Evolutionary conservation across 2,329 filamentous ascomycete species (phyloP), one percentile per base, ranked within the genome.

Genomic region (Diaporthe aspalathi): DNA sequence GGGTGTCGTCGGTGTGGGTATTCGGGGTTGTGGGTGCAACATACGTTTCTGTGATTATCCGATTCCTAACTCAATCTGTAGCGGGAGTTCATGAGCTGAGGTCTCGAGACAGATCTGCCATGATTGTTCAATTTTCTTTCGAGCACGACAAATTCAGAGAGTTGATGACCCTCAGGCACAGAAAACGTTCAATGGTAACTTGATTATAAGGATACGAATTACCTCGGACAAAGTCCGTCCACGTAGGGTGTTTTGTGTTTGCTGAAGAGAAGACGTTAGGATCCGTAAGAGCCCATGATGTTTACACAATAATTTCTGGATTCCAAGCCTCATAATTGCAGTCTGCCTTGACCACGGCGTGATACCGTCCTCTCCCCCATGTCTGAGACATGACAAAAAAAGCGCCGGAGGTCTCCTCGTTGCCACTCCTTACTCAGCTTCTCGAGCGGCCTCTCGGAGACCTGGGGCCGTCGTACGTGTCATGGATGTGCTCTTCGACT

Each of bases 401-500:
- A 22, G 40, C 45, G 12, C 17, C 24, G 38, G 24, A 47, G n/a
- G 14, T 22, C 7, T 11, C 50, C 38, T 20, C 2, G 24, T 32
- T 24, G 47, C 20, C 56, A 32, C 12, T n/a, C 32, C n/a, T 70
- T 80, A 86, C 75, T 88, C 84, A 72, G 82, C 83, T 74, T 87
- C 84, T 75, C 84, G 84, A 40, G 84, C 86, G 52, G 83, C 80
- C 74, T 87, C 84, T 54, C 85, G 82, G 53, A 89, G 78, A 17
- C 78, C 81, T 1, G 87, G 86, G n/a, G 86, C 86, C 17, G 86
- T 88, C 72, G 83, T 81, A 67, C 83, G 78, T 12, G 83, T 82
- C 85, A 88, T 88, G 50, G 81, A 79, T 12, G 81, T 84, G 70
- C 84, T 83, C 75, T 86, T 85, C 35, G 82, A 80, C 80, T 97